A percentile compares a stretch with the other conserved stretches of the same genome.
phyloP scores from a whole-genome alignment of 345 rosid species.

The Salix udensis region DNA sequence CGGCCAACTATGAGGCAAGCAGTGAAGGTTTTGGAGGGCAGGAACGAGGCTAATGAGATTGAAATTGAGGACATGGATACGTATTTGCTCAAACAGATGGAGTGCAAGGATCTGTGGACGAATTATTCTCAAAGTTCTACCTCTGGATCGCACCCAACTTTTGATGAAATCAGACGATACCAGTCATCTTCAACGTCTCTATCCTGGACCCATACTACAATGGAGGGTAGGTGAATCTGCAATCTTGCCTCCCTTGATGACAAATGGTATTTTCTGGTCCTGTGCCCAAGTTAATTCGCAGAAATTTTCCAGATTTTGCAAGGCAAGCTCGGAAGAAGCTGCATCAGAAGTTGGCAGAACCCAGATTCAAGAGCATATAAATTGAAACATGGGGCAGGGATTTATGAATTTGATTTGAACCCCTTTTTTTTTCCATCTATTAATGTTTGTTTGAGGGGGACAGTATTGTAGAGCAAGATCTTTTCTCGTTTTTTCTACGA shows the following conservation, averaged over 20 bases:
- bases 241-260: neutral
- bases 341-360: slow-evolving; percentile 5
- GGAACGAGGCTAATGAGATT: slow-evolving; percentile 32
- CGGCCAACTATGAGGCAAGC: slow-evolving; percentile 81
- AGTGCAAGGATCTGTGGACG: slow-evolving; percentile 30
- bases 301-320: slow-evolving; percentile 14
- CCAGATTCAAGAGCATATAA: slow-evolving; percentile 3
- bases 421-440: neutral
- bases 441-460: neutral
- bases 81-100: slow-evolving; percentile 40
- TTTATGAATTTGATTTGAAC: neutral
- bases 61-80: slow-evolving; percentile 53
- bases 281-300: neutral
- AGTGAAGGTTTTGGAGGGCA: slow-evolving; percentile 55
- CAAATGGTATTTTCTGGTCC: neutral
- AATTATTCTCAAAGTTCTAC: slow-evolving; percentile 26
- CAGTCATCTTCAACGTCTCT: slow-evolving; percentile 39
- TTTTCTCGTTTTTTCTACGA: neutral
- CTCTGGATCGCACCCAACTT: slow-evolving; percentile 44
- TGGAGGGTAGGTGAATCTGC: slow-evolving; percentile 43
- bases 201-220: slow-evolving; percentile 34
- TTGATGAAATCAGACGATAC: slow-evolving; percentile 34
- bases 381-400: neutral
- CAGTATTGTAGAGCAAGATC: neutral
- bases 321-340: slow-evolving; percentile 8